A percentile compares a stretch with the other conserved stretches of the same genome.
phyloP scores from a whole-genome alignment of 2,329 filamentous ascomycete genomes.

The Pleomassaria siparia region DNA sequence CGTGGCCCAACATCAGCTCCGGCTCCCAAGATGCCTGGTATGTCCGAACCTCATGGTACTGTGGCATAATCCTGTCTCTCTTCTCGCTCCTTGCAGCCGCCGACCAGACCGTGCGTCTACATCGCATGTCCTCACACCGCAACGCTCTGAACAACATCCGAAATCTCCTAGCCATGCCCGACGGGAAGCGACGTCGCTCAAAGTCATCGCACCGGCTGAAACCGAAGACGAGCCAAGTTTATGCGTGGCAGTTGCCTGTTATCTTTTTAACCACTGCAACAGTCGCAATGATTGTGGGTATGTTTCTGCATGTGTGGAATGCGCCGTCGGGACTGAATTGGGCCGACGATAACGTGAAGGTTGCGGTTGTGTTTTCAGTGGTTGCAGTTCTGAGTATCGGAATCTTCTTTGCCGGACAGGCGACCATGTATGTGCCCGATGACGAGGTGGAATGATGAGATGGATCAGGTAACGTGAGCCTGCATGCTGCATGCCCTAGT shows the following conservation, averaged over 20 bases:
- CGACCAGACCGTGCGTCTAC: conserved; percentile 47
- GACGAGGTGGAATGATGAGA: neutral
- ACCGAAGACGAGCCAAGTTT: conserved; percentile 34
- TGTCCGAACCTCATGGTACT: conserved; percentile 47
- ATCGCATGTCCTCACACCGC: conserved; percentile 47
- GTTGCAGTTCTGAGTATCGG: conserved; percentile 18
- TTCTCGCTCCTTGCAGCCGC: conserved; percentile 52
- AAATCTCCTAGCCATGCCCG: conserved; percentile 30
- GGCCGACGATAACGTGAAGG: conserved; percentile 10
- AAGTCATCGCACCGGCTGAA: conserved; percentile 21
- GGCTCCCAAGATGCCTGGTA: conserved; percentile 43
- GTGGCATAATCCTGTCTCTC: conserved; percentile 52
- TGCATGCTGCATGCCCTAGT: no score
- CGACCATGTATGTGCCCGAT: conserved; percentile 19
- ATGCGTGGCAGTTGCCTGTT: conserved; percentile 43
- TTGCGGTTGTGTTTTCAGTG: conserved; percentile 24
- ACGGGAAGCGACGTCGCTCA: conserved; percentile 3
- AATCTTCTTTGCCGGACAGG: conserved; percentile 22
- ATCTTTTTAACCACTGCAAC: conserved; percentile 40
- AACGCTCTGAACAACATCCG: conserved; percentile 43
- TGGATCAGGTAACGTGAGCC: no score
- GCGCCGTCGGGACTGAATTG: conserved; percentile 23
- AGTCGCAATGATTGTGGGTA: conserved; percentile 41
- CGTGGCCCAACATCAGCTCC: conserved; percentile 47
- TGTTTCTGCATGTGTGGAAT: conserved; percentile 43